Evolutionary conservation across 2,329 filamentous ascomycete genomes (phyloP), one percentile per base, ranked within the genome.

Genomic region (Penicillium frequentans): DNA sequence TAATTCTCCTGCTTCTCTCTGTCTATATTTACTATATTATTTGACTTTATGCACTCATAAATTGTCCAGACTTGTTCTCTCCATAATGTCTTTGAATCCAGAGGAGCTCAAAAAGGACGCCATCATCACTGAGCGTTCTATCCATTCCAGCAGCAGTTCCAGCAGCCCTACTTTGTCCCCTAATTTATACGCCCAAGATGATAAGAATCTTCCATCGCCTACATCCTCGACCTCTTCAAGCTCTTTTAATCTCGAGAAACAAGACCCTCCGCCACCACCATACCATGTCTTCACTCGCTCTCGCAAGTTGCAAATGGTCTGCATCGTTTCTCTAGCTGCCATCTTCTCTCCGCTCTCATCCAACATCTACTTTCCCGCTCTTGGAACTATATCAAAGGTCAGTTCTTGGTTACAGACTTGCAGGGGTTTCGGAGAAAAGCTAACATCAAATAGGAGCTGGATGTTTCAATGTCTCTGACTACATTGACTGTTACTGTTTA

Each of bases 321-420:
- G 70, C 55, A 72, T 76, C 61, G 74, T 74, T 29, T 70, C 75
- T 2, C 63, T 75, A 37, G 74, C 71, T 8, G 74, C 73, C 45
- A 71, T 78, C 46, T 79, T 80, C 61, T 77, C 76, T 5, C 77
- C 77, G 1, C 63, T 81, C 4, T 75, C 75, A 5, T 74, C 76
- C 7, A 77, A 77, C 55, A 80, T 81, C 49, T 81, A 80, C 62
- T 77, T 80, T 53, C 79, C 79, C 4, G 71, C 76, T 5, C 64
- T 81, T 9, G 63, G 62, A 7, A 61, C 57, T 5, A 64, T 70
- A 26, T 64, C 69, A 23, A 60, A 56, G 53, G 68, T 69, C 14
- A 53, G 61, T 56, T 10, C 6, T 33, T 16, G 31, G 14, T 14
- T 26, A 26, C 2, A 26, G 26, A 2, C 26, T 8, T 16, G 2